Percentiles rank a stretch among this genome's conserved stretches.
These are phyloP conservation scores for Phytophthora sp. DNA, from an alignment of 352 stramenopile genomes.

Conservation along the genomic window DNA sequence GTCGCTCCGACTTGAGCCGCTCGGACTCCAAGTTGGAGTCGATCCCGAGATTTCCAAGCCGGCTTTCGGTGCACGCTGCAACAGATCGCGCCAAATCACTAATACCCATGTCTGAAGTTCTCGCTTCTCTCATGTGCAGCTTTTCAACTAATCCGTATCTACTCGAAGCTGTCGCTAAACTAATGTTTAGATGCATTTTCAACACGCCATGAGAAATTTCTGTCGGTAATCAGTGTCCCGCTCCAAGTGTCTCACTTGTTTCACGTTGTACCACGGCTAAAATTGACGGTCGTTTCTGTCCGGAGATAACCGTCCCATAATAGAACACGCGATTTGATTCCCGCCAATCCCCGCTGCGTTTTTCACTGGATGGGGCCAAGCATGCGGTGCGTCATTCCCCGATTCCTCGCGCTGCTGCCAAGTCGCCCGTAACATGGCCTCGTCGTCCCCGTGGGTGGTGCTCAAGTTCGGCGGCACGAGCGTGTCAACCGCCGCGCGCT, in stretches of 20 bases:
- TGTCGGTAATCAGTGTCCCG: conserved; percentile 9
- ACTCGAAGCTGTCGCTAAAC: too few relatives aligned
- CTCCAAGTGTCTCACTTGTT: not conserved
- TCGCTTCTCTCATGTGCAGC: too few relatives aligned
- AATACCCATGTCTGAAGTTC: too few relatives aligned
- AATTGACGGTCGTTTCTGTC: not conserved
- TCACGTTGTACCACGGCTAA: not conserved
- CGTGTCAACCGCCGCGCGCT: conserved; percentile 80
- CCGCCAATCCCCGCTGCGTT: conserved; percentile 3
- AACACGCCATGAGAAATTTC: conserved; percentile 26
- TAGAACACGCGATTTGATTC: conserved; percentile 30
- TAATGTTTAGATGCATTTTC: conserved; percentile 25
- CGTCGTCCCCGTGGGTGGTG: conserved; percentile 69
- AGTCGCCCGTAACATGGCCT: conserved; percentile 14
- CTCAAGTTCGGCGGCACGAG: conserved; percentile 92
- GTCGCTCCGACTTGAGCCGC: too few relatives aligned
- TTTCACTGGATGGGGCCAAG: conserved; percentile 28
- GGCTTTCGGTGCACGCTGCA: too few relatives aligned
- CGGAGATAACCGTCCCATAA: not conserved
- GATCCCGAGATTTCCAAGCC: too few relatives aligned
- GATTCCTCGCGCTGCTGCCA: conserved; percentile 3
- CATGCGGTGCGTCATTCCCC: conserved; percentile 21
- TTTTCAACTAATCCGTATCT: too few relatives aligned
- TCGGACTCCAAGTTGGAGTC: too few relatives aligned
- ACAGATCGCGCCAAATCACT: too few relatives aligned